A percentile compares a stretch with the other conserved stretches of the same genome.
These are phyloP conservation scores for Fusarium nematophilum DNA, from an alignment of 2,329 filamentous ascomycete species.

Conservation along the genomic window DNA sequence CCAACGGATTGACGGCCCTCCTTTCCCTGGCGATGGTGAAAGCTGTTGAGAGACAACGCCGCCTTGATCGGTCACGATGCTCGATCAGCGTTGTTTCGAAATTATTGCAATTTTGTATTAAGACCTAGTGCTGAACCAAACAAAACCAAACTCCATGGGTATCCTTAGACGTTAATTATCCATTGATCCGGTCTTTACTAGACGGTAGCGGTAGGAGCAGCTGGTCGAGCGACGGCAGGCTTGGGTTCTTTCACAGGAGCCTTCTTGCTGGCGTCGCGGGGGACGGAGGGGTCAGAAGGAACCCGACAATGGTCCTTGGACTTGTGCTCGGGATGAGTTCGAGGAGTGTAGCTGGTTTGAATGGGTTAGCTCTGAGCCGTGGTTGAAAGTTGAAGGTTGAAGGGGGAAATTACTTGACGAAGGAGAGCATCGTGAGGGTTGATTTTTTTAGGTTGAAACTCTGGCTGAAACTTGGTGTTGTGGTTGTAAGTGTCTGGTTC, in stretches of 20 bases:
- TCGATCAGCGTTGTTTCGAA: not conserved
- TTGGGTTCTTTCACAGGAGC: conserved; percentile 21
- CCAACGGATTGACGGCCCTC: too few relatives aligned
- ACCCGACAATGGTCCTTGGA: conserved; percentile 37
- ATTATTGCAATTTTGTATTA: not conserved
- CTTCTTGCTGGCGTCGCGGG: conserved; percentile 23
- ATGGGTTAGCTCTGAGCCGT: conserved; percentile 2
- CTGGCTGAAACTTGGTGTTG: not conserved
- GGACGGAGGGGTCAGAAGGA: conserved; percentile 28
- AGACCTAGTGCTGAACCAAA: not conserved
- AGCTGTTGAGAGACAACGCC: not conserved
- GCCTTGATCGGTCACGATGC: not conserved
- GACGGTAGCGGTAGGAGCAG: conserved; percentile 13
- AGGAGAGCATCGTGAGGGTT: conserved; percentile 33
- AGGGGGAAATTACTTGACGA: conserved; percentile 29
- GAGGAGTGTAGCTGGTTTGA: conserved; percentile 34
- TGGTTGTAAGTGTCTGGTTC: not conserved
- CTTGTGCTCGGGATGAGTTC: conserved; percentile 39
- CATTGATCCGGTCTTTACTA: not conserved
- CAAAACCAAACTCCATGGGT: conserved; percentile 28
- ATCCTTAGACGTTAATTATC: conserved; percentile 10
- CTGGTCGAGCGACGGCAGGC: conserved; percentile 21
- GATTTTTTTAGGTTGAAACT: not conserved
- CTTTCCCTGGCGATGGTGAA: not conserved
- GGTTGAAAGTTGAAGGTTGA: not conserved